Evolutionary conservation across 1,139 yeast genomes (phyloP).

Genomic region (Lodderomyces theae): DNA sequence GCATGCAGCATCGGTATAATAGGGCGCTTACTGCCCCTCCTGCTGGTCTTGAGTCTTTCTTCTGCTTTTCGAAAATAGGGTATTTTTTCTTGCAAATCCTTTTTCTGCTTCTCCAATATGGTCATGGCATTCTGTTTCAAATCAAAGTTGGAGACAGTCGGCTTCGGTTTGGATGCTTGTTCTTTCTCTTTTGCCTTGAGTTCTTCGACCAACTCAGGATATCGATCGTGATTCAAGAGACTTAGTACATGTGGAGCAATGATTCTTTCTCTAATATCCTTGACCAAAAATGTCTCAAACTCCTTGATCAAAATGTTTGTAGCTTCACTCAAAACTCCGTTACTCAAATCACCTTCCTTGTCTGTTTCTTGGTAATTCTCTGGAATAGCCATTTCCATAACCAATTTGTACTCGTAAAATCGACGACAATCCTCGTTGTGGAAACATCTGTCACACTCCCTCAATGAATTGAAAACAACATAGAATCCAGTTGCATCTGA

Average conservation of each 20-base stretch:
- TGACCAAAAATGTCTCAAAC: slow-evolving; percentile 57
- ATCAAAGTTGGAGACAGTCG: slow-evolving; percentile 17
- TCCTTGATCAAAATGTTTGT: slow-evolving; percentile 59
- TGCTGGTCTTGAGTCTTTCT: slow-evolving; percentile 15
- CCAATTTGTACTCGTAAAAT: slow-evolving; percentile 48
- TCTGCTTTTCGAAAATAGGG: slow-evolving; percentile 51
- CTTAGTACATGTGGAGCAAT: slow-evolving; percentile 72
- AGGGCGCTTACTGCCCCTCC: slow-evolving; percentile 20
- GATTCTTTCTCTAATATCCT: slow-evolving; percentile 73
- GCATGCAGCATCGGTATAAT: slow-evolving; percentile 72
- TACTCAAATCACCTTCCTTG: slow-evolving; percentile 15
- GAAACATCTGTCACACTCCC: slow-evolving; percentile 67
- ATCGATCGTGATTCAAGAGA: slow-evolving; percentile 56
- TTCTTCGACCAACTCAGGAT: slow-evolving; percentile 52
- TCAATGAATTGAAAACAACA: slow-evolving; percentile 61
- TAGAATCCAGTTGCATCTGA: slow-evolving; percentile 67
- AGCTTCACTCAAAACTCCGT: slow-evolving; percentile 52
- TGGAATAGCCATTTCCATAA: slow-evolving; percentile 56
- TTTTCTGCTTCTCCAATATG: slow-evolving; percentile 26
- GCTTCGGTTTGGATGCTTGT: slow-evolving; percentile 23
- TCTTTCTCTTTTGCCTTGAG: slow-evolving; percentile 39
- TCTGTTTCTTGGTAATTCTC: slow-evolving; percentile 21
- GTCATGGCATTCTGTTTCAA: slow-evolving; percentile 28
- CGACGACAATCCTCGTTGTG: slow-evolving; percentile 62
- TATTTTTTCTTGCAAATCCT: slow-evolving; percentile 23